Percentiles rank a stretch among this genome's conserved stretches.
These are phyloP conservation scores for Hanseniaspora guilliermondii DNA, from an alignment of 805 yeast species.

Conservation along the genomic window DNA sequence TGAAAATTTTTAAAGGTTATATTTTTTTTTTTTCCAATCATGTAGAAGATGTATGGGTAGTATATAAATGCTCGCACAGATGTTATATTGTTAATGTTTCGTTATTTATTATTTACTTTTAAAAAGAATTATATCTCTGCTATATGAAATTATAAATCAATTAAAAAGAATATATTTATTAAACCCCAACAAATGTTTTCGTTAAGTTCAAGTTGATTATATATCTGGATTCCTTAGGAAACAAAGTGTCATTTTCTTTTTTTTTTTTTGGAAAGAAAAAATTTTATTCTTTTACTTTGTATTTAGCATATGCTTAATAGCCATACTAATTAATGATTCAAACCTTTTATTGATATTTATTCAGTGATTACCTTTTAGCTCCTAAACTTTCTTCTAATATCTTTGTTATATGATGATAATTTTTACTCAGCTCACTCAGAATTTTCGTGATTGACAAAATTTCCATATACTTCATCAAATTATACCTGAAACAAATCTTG, in stretches of 20 bases:
- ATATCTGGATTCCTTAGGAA: too few species aligned
- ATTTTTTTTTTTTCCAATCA: background rate
- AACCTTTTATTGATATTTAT: background rate
- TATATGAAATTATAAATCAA: too few species aligned
- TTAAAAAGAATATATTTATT: too few species aligned
- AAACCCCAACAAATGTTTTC: too few species aligned
- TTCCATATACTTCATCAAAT: slow-evolving; percentile 14
- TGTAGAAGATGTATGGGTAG: background rate
- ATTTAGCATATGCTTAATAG: background rate
- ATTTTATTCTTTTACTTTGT: too few species aligned
- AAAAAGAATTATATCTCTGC: too few species aligned
- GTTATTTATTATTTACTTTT: too few species aligned
- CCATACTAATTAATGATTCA: slow-evolving; percentile 1
- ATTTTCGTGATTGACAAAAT: slow-evolving; percentile 12
- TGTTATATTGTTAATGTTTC: too few species aligned
- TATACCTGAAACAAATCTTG: background rate
- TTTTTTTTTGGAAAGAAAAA: too few species aligned
- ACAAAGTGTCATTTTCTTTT: too few species aligned
- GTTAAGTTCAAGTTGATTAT: too few species aligned
- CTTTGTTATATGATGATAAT: slow-evolving; percentile 14
- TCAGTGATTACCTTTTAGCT: background rate
- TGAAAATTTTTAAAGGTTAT: background rate
- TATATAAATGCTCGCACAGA: background rate
- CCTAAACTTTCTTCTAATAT: background rate
- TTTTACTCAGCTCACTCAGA: slow-evolving; percentile 15